These are phyloP conservation scores for Waitea zeae DNA, from an alignment of 1,284 basidiomycete species.

Conservation along the genomic window DNA sequence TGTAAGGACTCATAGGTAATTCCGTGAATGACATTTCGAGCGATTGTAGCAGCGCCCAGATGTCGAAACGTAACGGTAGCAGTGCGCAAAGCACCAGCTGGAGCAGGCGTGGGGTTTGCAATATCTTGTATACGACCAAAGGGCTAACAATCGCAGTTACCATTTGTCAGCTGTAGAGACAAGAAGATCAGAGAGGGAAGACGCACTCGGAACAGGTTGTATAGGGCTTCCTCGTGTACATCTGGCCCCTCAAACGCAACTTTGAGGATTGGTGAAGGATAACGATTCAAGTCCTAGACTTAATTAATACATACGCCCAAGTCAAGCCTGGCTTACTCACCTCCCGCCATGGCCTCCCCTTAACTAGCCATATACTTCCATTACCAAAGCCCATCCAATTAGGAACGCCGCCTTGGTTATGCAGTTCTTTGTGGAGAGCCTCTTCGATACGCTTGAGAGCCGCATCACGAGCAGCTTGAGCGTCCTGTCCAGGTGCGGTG, in stretches of 20 bases:
- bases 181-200: no score
- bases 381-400: constrained; percentile 39
- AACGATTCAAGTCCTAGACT: constrained; percentile 71
- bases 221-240: constrained; percentile 61
- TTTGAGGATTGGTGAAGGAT: constrained; percentile 53
- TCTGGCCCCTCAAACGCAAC: constrained; percentile 83
- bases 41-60: constrained; percentile 59
- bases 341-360: constrained; percentile 73
- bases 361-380: constrained; percentile 63
- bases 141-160: constrained; percentile 32
- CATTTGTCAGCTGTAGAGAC: constrained; percentile 3
- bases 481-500: constrained; percentile 14
- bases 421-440: constrained; percentile 22
- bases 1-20: no score
- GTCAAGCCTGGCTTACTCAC: constrained; percentile 19
- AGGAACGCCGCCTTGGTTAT: constrained; percentile 36
- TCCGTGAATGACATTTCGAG: constrained; percentile 78
- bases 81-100: constrained; percentile 52
- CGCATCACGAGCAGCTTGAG: constrained; percentile 10
- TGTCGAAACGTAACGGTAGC: constrained; percentile 45
- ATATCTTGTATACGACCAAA: constrained; percentile 72
- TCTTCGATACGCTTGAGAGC: constrained; percentile 31
- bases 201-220: constrained; percentile 50
- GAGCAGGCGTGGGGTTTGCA: constrained; percentile 37
- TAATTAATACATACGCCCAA: not conserved